Base-by-base conservation (phyloP, 1,284 basidiomycete species). In the Ganoderma meredithae region DNA sequence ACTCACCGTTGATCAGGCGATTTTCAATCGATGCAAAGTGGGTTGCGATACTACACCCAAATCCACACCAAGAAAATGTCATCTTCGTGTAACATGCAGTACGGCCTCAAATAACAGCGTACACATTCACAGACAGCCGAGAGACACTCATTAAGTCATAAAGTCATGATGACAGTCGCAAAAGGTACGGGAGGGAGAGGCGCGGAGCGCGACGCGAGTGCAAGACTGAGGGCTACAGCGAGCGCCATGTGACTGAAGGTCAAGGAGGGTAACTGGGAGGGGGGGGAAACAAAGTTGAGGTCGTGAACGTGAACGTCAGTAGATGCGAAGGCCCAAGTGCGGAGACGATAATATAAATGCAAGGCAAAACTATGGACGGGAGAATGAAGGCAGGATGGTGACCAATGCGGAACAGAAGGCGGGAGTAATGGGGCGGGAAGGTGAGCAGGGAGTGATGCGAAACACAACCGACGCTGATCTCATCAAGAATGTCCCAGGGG, bases 101-200 rank as follows among this genome's bases (percentile, higher is more conserved):
- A 59, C 67, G 53, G 62, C 36, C 60, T 55, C 60, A 60, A 39
- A 22, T 56, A 65, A 63, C 64, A 71, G 63, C 70, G 67, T 71
- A 71, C 31, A 31, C 68, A 71, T 64, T 67, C 62, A 31, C 60
- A 62, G 27, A 8, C 60, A 62, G 13, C 60, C 44, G 47, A 60
- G 58, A 60, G 58, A 66, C 62, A 59, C 62, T 70, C 71, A 65
- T 70, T 53, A 69, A 62, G 70, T 71, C 70, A 55, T 71, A 49
- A 69, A 67, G 68, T 72, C 71, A 64, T 72, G 53, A 64, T 72
- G 53, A 69, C 31, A 56, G 68, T 68, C 43, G 62, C 66, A 55
- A 60, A 64, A 65, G 39, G 62, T 25, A 53, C 19, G 60, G 52
- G 52, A 55, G 43, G 52, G 22, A 60, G 39, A 52, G 56, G 53